Base-by-base conservation (phyloP, 345 rosid genomes). In the Eucalyptus guilfoylei region DNA sequence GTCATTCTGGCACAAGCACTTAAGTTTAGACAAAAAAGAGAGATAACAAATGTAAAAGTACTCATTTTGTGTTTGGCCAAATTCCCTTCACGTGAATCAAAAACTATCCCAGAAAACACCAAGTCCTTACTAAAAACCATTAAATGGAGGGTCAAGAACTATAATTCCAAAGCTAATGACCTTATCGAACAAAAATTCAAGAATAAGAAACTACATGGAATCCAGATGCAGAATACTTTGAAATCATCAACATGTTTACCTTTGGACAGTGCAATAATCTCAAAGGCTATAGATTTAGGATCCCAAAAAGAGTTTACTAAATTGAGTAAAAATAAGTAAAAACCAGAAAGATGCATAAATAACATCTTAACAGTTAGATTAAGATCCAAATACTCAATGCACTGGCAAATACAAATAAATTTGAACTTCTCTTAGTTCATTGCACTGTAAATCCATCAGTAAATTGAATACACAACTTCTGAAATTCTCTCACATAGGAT, bases 1-100 rank as follows among this genome's bases (percentile, higher is more conserved):
- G 48, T 92, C 97, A 92, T 92, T 91, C 99, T 97, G 92, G 58
- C 49, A 40, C 47, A 37, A 76, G 45, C 83, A 40, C 47, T 76
- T 76, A 37, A 76, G 83, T 76, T 37, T 19, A 52, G 42, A 12
- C 37, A 40, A 76, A 21, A 72, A 37, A 37, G 47, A 10, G 83
- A 0, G 47, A 76, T 11, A 23, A 37, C 83, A 11, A 76, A 40
- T 76, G 83, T 76, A 21, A 37, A 72, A 37, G 45, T 21, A 76
- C 45, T 76, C 83, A 4, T 19, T 40, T 76, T 40, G 28, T 23
- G 47, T 76, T 76, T 40, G 83, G 47, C 83, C 47, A 76, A 76
- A 76, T 76, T 37, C 47, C 14, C 45, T 37, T 11, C 83, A 37
- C 5, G 37, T 19, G 83, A 37, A 37, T 76, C 14, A 7, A 76